Conservation (phyloP, 768 basidiomycete genomes). For the Serendipita sp. region DNA sequence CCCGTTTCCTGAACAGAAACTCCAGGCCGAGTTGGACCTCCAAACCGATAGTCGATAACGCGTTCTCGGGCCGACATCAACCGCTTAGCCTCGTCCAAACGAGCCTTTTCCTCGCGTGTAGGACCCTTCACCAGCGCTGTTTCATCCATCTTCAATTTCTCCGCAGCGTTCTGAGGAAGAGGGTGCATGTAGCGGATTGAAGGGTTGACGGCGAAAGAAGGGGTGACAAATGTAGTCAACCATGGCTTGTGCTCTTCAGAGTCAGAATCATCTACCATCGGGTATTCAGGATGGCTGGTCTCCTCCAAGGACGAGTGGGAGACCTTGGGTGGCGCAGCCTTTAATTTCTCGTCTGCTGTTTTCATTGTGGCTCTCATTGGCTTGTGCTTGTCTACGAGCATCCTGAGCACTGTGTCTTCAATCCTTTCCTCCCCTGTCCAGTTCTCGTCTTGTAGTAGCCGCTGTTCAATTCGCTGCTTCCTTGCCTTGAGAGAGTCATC, state of each 20-base stretch:
- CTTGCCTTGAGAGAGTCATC: conserved; percentile 17
- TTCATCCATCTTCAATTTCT: conserved; percentile 27
- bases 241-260: conserved; percentile 45
- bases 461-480: conserved; percentile 15
- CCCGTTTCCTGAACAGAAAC: conserved; percentile 16
- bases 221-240: conserved; percentile 47
- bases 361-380: conserved; percentile 46
- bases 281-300: conserved; percentile 15
- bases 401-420: conserved; percentile 56
- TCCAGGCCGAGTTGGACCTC: conserved; percentile 22
- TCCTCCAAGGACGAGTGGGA: conserved; percentile 13
- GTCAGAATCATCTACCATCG: conserved; percentile 6
- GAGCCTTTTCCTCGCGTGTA: conserved; percentile 30
- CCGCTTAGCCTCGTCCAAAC: conserved; percentile 36
- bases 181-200: conserved; percentile 11
- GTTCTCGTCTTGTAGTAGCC: conserved; percentile 38
- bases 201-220: conserved; percentile 11
- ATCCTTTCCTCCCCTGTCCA: conserved; percentile 67
- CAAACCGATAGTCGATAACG: conserved; percentile 56
- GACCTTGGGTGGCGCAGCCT: conserved; percentile 29
- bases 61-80: conserved; percentile 50
- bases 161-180: conserved; percentile 8
- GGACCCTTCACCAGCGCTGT: conserved; percentile 18
- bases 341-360: conserved; percentile 52
- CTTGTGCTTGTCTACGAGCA: conserved; percentile 79